These are phyloP conservation scores for Byssochlamys sp. DNA, from an alignment of 2,329 filamentous ascomycete genomes.

Conservation along the genomic window DNA sequence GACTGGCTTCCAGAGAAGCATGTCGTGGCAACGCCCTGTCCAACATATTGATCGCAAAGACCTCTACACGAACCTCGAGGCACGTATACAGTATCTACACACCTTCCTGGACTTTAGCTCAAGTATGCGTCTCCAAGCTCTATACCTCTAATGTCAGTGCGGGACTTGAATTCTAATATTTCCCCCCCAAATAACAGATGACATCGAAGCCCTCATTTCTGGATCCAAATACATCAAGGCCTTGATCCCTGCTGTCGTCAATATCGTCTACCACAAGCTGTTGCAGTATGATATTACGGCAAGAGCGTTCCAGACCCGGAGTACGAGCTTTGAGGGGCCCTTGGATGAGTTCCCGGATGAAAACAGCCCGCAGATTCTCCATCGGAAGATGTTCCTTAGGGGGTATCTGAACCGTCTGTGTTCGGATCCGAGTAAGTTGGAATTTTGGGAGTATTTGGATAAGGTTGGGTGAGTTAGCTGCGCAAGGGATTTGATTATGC, in stretches of 20 bases:
- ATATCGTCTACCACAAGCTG: conserved; percentile 75
- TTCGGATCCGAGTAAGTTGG: conserved; percentile 62
- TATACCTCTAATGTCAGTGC: conserved; percentile 7
- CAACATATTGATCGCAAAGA: conserved; percentile 61
- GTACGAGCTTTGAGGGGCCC: conserved; percentile 56
- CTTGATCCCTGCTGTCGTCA: conserved; percentile 73
- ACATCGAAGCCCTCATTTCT: conserved; percentile 59
- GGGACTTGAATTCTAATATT: conserved; percentile 1
- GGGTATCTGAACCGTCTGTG: conserved; percentile 67
- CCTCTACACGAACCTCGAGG: conserved; percentile 61
- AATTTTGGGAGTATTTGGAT: conserved; percentile 76
- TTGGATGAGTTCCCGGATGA: conserved; percentile 56
- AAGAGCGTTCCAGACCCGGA: conserved; percentile 57
- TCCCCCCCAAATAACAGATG: conserved; percentile 41
- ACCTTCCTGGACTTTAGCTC: conserved; percentile 66
- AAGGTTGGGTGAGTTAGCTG: conserved; percentile 60
- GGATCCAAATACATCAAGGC: conserved; percentile 69
- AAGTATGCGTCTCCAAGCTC: conserved; percentile 39
- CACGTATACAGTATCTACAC: conserved; percentile 62
- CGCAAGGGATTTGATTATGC: no score
- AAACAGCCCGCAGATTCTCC: conserved; percentile 62
- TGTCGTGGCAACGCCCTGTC: conserved; percentile 14
- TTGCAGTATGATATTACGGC: conserved; percentile 74
- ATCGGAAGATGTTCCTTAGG: conserved; percentile 67
- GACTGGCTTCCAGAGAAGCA: neutral